Evolutionary conservation across 2,329 filamentous ascomycete species (phyloP).

Genomic region (Pseudonectria buxi): DNA sequence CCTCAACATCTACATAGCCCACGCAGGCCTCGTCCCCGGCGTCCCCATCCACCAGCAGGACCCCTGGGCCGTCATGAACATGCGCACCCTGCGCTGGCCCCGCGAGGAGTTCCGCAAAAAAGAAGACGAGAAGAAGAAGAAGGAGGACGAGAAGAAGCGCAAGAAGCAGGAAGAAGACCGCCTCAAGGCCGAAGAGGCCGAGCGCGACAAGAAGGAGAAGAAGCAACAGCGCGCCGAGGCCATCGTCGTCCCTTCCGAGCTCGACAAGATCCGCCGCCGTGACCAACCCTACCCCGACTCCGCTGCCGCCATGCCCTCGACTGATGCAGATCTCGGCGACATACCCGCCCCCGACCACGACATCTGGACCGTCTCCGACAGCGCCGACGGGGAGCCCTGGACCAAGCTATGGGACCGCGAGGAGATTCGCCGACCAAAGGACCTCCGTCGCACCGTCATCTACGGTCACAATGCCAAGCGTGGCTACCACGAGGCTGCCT

Average conservation of each 20-base stretch:
- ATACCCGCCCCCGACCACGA: slow-evolving; percentile 22
- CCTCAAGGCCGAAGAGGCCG: slow-evolving; percentile 11
- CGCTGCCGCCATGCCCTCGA: not conserved
- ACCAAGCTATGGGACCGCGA: slow-evolving; percentile 53
- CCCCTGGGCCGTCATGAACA: slow-evolving; percentile 81
- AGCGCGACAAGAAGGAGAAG: slow-evolving; percentile 10
- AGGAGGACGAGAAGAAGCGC: slow-evolving; percentile 16
- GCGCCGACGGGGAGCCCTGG: slow-evolving; percentile 57
- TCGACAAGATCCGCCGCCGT: not conserved
- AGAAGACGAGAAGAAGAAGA: slow-evolving; percentile 11
- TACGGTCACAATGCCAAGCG: slow-evolving; percentile 80
- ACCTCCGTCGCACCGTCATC: slow-evolving; percentile 58
- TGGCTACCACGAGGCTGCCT: slow-evolving; percentile 56
- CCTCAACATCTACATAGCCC: slow-evolving; percentile 63
- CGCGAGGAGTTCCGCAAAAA: slow-evolving; percentile 32
- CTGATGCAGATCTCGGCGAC: slow-evolving; percentile 4
- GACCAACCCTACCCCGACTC: not conserved
- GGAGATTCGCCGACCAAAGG: slow-evolving; percentile 31
- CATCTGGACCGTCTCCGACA: slow-evolving; percentile 32
- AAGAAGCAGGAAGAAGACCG: slow-evolving; percentile 12
- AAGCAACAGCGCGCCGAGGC: slow-evolving; percentile 2
- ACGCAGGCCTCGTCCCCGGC: slow-evolving; percentile 77
- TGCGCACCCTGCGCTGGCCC: slow-evolving; percentile 68
- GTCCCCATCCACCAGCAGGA: slow-evolving; percentile 64
- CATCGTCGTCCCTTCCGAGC: too few relatives aligned